Base-by-base conservation (phyloP, 257 asterid genomes). In the Nicotiana paniculata region DNA sequence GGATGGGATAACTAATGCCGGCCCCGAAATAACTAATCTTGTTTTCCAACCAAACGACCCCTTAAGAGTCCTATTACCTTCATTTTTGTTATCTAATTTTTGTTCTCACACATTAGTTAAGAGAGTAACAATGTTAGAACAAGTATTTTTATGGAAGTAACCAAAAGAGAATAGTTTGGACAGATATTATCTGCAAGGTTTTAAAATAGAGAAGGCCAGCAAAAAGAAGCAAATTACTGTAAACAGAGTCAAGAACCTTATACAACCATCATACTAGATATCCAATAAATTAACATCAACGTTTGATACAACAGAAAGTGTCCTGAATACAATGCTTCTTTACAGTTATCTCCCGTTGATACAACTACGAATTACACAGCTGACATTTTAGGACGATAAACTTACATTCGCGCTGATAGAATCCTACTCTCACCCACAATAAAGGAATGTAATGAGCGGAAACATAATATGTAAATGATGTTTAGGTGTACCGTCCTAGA, bases 301-400 rank as follows among this genome's bases (percentile, higher is more conserved):
- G 62, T 68, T n/a, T 10, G 68, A 9, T 70, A 69, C 81, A 81
- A 83, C 80, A 51, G 68, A 80, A 81, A 53, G 21, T 61, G 6
- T 8, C 30, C 67, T 54, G 82, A 81, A 70, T n/a, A 81, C 85
- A 78, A 68, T 57, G 85, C 81, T 70, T 59, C 86, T 83, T 81
- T 87, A 85, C 88, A 72, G 76, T 77, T 57, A 7, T 74, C 79
- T 74, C 9, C 11, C 62, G 24, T 48, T 74, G 79, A 74, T 26
- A 13, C 63, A 26, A 74, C 63, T 48, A 72, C 24, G 13, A 72
- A 46, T 24, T 46, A 46, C 46, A 48, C 79, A 72, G 43, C 62
- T 74, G 37, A 72, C 62, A 74, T 1, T 74, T 48, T 13, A 48
- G 9, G 59, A 48, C 62, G 63, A 51, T 39, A 74, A 26, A 48